Evolutionary conservation across 306 rosid genomes (phyloP).

Genomic region (Lagenaria siceraria): DNA sequence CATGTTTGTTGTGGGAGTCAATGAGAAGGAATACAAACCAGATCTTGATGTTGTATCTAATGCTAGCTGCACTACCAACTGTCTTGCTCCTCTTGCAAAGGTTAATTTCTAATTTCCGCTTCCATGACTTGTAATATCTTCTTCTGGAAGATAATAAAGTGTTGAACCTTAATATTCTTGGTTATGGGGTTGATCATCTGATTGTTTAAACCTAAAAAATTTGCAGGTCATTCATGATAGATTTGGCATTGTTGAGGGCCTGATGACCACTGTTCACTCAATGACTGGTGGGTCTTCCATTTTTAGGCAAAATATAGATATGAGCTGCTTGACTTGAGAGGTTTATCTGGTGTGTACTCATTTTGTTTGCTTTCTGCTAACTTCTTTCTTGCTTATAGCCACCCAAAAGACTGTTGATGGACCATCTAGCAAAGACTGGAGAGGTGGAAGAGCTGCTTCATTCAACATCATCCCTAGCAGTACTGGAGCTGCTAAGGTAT

Average conservation of each 20-base stretch:
- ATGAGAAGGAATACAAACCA: slow-evolving; percentile 81
- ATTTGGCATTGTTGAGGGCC: slow-evolving; percentile 95
- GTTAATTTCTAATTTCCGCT: neutral
- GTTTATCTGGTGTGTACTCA: neutral
- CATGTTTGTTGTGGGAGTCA: slow-evolving; percentile 97
- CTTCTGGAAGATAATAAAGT: neutral
- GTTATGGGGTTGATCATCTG: too few relatives aligned
- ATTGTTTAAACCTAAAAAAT: neutral
- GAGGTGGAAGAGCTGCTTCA: slow-evolving; percentile 99
- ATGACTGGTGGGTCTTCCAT: slow-evolving; percentile 49
- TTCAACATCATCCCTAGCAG: slow-evolving; percentile 97
- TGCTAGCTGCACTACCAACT: slow-evolving; percentile 98
- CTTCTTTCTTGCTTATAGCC: slow-evolving; percentile 27
- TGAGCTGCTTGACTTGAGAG: neutral
- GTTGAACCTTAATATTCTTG: neutral
- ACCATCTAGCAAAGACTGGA: slow-evolving; percentile 96
- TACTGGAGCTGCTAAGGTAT: slow-evolving; percentile 98
- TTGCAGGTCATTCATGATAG: slow-evolving; percentile 70
- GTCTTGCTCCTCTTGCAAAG: slow-evolving; percentile 61
- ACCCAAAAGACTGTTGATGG: slow-evolving; percentile 99
- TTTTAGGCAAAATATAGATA: neutral
- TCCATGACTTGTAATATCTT: neutral
- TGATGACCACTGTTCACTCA: slow-evolving; percentile 89
- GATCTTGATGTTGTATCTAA: slow-evolving; percentile 71
- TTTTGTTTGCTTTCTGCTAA: neutral